Conservation (phyloP, 2,329 filamentous ascomycete species). For the Domatiomyces catenatus region DNA sequence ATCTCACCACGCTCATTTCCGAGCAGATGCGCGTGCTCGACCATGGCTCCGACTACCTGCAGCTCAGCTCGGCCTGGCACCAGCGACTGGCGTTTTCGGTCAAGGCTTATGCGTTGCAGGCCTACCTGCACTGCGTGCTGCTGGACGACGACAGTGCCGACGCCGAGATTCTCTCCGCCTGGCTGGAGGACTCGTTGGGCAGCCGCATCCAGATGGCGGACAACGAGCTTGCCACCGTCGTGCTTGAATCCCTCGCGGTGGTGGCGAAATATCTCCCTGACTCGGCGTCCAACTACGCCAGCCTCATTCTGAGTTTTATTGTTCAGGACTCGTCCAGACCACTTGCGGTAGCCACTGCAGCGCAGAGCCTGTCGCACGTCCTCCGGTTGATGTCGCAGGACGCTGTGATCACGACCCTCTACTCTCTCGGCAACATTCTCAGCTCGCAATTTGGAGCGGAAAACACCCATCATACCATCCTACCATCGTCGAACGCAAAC, state of each 20-base stretch:
- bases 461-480: conserved; percentile 22
- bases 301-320: conserved; percentile 70
- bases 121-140: conserved; percentile 71
- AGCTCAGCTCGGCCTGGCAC: conserved; percentile 71
- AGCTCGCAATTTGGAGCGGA: conserved; percentile 51
- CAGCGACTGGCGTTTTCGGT: conserved; percentile 74
- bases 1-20: conserved; percentile 55
- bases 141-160: conserved; percentile 72
- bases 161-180: conserved; percentile 59
- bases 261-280: conserved; percentile 59
- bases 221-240: conserved; percentile 57
- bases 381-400: conserved; percentile 76
- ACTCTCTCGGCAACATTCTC: conserved; percentile 88
- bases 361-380: conserved; percentile 69
- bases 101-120: conserved; percentile 66
- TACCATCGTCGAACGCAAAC: conserved; percentile 12
- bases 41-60: conserved; percentile 76
- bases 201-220: conserved; percentile 74
- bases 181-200: conserved; percentile 69
- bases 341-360: conserved; percentile 58
- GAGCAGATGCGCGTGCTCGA: conserved; percentile 80
- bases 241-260: conserved; percentile 68
- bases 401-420: conserved; percentile 84
- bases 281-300: conserved; percentile 60
- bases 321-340: conserved; percentile 63